Conservation (phyloP, 192 early-diverging fungal species). For the Piromyces sp. region DNA sequence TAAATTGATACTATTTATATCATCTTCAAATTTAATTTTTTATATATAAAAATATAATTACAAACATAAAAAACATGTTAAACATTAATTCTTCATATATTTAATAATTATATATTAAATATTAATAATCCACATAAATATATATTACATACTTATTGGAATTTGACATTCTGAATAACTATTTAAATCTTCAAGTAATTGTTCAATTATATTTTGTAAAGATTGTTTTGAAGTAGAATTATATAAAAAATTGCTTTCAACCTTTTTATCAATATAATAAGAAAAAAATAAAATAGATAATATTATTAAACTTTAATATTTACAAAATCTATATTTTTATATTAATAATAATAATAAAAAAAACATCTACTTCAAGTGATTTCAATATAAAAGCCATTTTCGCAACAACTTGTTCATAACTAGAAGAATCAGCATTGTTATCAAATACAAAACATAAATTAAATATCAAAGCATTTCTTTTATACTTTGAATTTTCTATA, state of each 20-base stretch:
- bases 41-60: too few species aligned
- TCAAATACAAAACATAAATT: constrained; percentile 94
- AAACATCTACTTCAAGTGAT: constrained; percentile 50
- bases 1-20: constrained; percentile 60
- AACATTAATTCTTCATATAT: too few species aligned
- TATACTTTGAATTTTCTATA: constrained; percentile 49
- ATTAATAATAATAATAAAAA: not conserved
- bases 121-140: too few species aligned
- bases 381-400: constrained; percentile 69
- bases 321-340: too few species aligned
- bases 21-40: constrained; percentile 22
- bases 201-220: constrained; percentile 64
- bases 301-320: too few species aligned
- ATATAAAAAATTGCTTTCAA: constrained; percentile 39
- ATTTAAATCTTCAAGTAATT: constrained; percentile 72
- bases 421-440: constrained; percentile 46
- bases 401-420: constrained; percentile 74
- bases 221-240: constrained; percentile 17
- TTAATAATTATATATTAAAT: too few species aligned
- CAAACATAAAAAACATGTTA: too few species aligned
- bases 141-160: constrained; percentile 43
- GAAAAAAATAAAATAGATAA: too few species aligned
- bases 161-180: constrained; percentile 74
- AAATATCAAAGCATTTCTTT: constrained; percentile 71
- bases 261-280: constrained; percentile 7